Base-by-base conservation (phyloP, 768 basidiomycete genomes). In the Russula foetens region DNA sequence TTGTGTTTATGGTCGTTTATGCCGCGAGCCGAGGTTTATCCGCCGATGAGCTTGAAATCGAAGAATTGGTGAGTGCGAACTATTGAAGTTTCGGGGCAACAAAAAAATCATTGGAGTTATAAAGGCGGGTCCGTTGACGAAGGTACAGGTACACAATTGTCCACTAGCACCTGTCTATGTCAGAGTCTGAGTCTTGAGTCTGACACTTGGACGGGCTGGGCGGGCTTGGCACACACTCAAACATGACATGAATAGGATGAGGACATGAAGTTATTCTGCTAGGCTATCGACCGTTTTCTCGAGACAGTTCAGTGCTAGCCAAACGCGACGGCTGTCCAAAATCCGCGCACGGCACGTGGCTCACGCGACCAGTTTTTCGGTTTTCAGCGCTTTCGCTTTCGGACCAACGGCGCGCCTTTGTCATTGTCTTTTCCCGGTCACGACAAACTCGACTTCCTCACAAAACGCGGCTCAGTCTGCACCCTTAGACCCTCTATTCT, bases 281-380 rank as follows among this genome's bases (percentile, higher is more conserved):
- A 19, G 26, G 2, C 11, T 39, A 11, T 35, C 14, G 24, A 24
- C 24, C 41, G 5, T 43, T 45, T 29, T 26, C 8, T 12, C n/a
- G 46, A 39, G 35, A 39, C 28, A 6, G 19, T 29, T 15, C 35
- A 35, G 35, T 12, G 9, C 14, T 12, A 12, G 35, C 9, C 14
- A 12, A 5, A 35, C 35, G 31, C 49, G 21, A 50, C n/a, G 6
- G 9, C 4, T 7, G 24, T 26, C n/a, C 35, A 53, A 41, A 53
- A 9, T 14, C 50, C 17, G 29, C 1, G 54, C 56, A 57, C 56
- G 56, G 54, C 56, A 57, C 56, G 56, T 57, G 55, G 44, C n/a
- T 28, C 56, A 56, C 46, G 56, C 56, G 56, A 48, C 55, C 17
- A 14, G 31, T 9, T 31, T 49, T 11, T 54, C 9, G 5, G 9